These are phyloP conservation scores for Bothriochloa decipiens DNA, from an alignment of 176 grass and related monocot genomes.

Conservation along the genomic window DNA sequence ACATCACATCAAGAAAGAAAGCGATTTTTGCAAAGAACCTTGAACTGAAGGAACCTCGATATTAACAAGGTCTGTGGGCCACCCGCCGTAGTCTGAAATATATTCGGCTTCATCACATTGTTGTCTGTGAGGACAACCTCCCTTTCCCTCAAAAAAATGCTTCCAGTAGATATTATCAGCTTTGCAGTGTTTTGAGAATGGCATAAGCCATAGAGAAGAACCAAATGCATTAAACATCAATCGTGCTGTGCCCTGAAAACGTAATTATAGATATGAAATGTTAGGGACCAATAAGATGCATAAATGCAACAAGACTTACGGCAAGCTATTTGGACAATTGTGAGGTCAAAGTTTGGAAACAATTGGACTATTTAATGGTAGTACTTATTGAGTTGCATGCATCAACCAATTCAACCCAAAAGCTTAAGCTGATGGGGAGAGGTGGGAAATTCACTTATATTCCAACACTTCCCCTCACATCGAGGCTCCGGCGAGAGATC, in stretches of 20 bases:
- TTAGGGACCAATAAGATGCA: not conserved
- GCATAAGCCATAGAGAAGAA: constrained; percentile 89
- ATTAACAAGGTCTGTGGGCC: constrained; percentile 87
- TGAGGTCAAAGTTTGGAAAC: not conserved
- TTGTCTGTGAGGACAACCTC: constrained; percentile 56
- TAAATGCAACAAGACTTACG: constrained; percentile 10
- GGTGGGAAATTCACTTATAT: too few relatives aligned
- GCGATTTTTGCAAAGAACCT: constrained; percentile 56
- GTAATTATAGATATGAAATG: constrained; percentile 31
- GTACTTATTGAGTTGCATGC: too few relatives aligned
- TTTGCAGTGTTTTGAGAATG: constrained; percentile 94
- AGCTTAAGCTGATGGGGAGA: too few relatives aligned
- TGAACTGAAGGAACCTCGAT: constrained; percentile 83
- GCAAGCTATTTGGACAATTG: constrained; percentile 13
- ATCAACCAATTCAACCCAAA: too few relatives aligned
- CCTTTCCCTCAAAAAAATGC: constrained; percentile 79
- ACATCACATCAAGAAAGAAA: constrained; percentile 35
- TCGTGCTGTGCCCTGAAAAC: constrained; percentile 82
- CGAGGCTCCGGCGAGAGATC: too few relatives aligned
- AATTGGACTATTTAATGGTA: constrained; percentile 16
- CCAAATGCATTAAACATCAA: constrained; percentile 93
- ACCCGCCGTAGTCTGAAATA: constrained; percentile 65
- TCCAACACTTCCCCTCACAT: too few relatives aligned
- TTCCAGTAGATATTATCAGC: constrained; percentile 98
- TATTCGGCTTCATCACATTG: constrained; percentile 87